These are phyloP conservation scores for Nidularia pulvinata DNA, from an alignment of 768 basidiomycete species.

Conservation along the genomic window DNA sequence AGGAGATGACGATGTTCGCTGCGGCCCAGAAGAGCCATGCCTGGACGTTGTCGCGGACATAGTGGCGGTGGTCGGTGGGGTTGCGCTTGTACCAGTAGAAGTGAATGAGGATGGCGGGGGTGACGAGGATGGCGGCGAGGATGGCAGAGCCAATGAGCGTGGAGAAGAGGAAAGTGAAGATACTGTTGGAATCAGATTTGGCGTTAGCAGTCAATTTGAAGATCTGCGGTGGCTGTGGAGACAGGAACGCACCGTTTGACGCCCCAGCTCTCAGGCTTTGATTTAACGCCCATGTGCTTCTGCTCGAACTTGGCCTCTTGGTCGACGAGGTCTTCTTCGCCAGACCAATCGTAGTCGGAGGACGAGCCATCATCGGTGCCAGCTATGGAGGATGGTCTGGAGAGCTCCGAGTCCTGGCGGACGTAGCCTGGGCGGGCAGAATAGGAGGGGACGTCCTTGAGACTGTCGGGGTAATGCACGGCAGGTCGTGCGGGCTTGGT, in stretches of 20 bases:
- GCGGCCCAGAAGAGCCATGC: constrained; percentile 87
- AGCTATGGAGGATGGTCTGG: constrained; percentile 40
- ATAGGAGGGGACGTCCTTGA: constrained; percentile 22
- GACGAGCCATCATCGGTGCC: constrained; percentile 62
- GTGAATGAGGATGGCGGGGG: constrained; percentile 63
- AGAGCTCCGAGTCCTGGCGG: constrained; percentile 27
- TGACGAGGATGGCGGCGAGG: constrained; percentile 58
- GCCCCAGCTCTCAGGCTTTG: constrained; percentile 47
- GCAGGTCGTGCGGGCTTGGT: constrained; percentile 24
- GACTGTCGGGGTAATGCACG: constrained; percentile 55
- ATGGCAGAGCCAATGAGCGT: constrained; percentile 73
- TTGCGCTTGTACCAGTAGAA: constrained; percentile 72
- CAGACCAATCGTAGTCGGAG: constrained; percentile 75
- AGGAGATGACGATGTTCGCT: constrained; percentile 74
- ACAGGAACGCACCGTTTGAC: constrained; percentile 41
- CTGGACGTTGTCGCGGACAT: constrained; percentile 63
- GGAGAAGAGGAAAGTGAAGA: constrained; percentile 64
- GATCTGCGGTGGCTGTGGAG: neutral
- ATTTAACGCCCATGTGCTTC: constrained; percentile 46
- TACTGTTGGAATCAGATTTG: constrained; percentile 26
- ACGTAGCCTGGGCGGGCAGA: constrained; percentile 11
- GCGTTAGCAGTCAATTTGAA: constrained; percentile 2
- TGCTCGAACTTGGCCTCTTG: constrained; percentile 67
- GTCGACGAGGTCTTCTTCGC: constrained; percentile 74
- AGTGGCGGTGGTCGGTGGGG: constrained; percentile 52